phyloP scores from a whole-genome alignment of 306 rosid species.

The Quercus parvula region DNA sequence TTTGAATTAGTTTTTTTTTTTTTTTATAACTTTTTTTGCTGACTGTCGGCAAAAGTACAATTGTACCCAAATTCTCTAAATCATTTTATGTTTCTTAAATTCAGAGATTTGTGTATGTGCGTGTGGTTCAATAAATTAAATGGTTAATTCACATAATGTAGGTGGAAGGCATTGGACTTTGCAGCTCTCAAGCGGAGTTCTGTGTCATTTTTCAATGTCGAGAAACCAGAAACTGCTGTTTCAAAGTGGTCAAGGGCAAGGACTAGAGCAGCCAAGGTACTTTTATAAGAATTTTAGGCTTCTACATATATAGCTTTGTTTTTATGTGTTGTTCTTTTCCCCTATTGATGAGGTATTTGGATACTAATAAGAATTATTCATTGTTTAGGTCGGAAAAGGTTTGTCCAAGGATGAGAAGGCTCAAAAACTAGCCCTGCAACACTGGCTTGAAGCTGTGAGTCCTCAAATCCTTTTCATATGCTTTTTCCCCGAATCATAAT shows the following conservation, averaged over 20 bases:
- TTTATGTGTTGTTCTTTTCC: neutral
- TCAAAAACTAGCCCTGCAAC: constrained; percentile 86
- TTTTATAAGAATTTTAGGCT: neutral
- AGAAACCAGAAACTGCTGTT: constrained; percentile 73
- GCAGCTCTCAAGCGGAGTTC: constrained; percentile 73
- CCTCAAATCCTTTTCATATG: neutral
- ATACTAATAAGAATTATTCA: neutral
- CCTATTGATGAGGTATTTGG: neutral
- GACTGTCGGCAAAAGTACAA: no score
- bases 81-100: neutral
- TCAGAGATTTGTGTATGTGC: neutral
- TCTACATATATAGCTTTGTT: neutral
- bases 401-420: constrained; percentile 96
- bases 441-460: constrained; percentile 97
- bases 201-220: constrained; percentile 61
- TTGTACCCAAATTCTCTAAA: neutral
- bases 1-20: neutral
- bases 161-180: constrained; percentile 92
- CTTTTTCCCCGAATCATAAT: neutral
- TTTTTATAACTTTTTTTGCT: no score
- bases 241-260: constrained; percentile 95
- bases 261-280: constrained; percentile 89
- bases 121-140: neutral
- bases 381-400: constrained; percentile 88
- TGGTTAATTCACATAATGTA: constrained; percentile 25